Percentiles rank a stretch among this genome's conserved stretches.
phyloP scores from a whole-genome alignment of 2,329 filamentous ascomycete genomes.

The Onygenales sp. region DNA sequence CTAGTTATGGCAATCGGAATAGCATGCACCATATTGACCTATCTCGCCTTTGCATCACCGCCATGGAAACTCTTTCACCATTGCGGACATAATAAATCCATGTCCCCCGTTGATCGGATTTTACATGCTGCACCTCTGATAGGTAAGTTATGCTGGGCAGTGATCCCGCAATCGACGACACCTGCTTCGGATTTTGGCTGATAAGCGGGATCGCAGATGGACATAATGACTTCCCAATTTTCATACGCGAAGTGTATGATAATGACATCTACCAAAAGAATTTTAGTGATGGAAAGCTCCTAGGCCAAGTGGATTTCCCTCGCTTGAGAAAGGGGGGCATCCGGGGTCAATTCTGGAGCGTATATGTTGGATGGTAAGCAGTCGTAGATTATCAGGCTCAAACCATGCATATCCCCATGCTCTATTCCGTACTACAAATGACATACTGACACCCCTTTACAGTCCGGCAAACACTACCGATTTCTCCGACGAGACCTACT shows the following conservation, averaged over 20 bases:
- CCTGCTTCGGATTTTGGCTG: neutral
- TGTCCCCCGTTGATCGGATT: neutral
- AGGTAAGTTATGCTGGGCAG: slow-evolving; percentile 21
- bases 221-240: slow-evolving; percentile 77
- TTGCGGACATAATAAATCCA: neutral
- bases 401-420: neutral
- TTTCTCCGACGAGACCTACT: slow-evolving; percentile 19
- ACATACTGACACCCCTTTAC: neutral
- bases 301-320: slow-evolving; percentile 67
- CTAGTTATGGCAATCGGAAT: neutral
- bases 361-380: slow-evolving; percentile 58
- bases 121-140: slow-evolving; percentile 34
- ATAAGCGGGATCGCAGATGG: slow-evolving; percentile 51
- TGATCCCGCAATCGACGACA: too few relatives aligned
- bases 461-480: slow-evolving; percentile 8
- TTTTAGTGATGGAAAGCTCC: slow-evolving; percentile 62
- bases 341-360: slow-evolving; percentile 80
- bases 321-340: slow-evolving; percentile 61
- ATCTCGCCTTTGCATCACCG: neutral
- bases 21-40: neutral
- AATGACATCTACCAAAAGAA: slow-evolving; percentile 69
- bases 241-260: slow-evolving; percentile 55
- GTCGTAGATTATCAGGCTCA: neutral
- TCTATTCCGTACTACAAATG: neutral
- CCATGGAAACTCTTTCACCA: neutral